Percentiles rank a stretch among this genome's conserved stretches.
Conservation (phyloP, 208 protist genomes). For the Leishmania arabica region DNA sequence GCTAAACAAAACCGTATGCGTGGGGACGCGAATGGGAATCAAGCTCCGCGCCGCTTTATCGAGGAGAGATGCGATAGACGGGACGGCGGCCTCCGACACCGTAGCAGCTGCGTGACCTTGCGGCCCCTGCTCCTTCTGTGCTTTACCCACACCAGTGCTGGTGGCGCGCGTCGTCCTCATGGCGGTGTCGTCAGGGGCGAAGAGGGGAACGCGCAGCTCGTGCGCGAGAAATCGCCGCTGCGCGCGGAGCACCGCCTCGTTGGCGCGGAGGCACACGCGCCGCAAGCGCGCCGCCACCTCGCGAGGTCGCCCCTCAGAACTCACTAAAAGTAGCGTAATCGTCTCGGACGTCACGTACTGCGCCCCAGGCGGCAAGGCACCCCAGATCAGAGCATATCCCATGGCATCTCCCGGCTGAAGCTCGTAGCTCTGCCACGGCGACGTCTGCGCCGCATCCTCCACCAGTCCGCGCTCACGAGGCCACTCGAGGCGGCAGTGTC, state of each 20-base stretch:
- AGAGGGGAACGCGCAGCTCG: slow-evolving; percentile 34
- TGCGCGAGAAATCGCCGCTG: slow-evolving; percentile 41
- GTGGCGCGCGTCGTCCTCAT: not conserved
- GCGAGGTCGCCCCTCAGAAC: slow-evolving; percentile 13
- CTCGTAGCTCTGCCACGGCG: slow-evolving; percentile 39
- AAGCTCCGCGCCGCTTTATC: slow-evolving; percentile 34
- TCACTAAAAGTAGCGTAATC: slow-evolving; percentile 42
- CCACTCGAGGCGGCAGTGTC: slow-evolving; percentile 25
- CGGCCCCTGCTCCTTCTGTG: not conserved
- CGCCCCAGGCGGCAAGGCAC: slow-evolving; percentile 50
- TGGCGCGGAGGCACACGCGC: slow-evolving; percentile 32
- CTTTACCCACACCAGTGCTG: not conserved
- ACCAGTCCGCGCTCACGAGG: slow-evolving; percentile 20
- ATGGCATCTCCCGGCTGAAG: slow-evolving; percentile 64
- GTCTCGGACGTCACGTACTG: slow-evolving; percentile 56
- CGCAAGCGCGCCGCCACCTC: slow-evolving; percentile 34
- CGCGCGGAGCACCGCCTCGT: slow-evolving; percentile 33
- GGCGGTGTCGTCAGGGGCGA: not conserved
- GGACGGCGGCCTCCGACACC: not conserved
- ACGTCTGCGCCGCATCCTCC: slow-evolving; percentile 30
- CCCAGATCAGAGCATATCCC: slow-evolving; percentile 46
- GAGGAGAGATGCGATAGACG: slow-evolving; percentile 5
- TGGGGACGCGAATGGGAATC: slow-evolving; percentile 54
- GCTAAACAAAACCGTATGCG: slow-evolving; percentile 49
- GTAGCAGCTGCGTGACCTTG: too few relatives aligned